phyloP scores from a whole-genome alignment of 2,329 filamentous ascomycete genomes.

The Periconia digitata region DNA sequence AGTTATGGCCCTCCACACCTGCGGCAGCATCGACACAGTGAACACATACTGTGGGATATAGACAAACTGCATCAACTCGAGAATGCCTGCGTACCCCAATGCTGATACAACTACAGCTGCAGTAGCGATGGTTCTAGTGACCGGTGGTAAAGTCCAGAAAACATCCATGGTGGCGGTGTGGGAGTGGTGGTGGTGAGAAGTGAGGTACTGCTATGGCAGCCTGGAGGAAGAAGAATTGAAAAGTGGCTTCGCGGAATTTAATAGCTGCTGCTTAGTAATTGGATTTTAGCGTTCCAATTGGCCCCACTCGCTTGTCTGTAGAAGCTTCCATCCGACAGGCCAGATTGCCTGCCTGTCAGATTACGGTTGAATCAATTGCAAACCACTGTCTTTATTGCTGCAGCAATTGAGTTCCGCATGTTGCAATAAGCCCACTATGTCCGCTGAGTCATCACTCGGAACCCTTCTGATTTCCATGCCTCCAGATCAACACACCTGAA shows the following conservation, averaged over 20 bases:
- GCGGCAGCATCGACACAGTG: constrained; percentile 54
- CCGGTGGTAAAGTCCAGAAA: constrained; percentile 67
- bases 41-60: constrained; percentile 59
- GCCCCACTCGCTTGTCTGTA: background rate
- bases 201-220: constrained; percentile 39
- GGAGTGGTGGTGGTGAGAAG: constrained; percentile 16
- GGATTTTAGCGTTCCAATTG: background rate
- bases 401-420: background rate
- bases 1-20: constrained; percentile 62
- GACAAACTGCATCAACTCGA: constrained; percentile 55
- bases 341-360: too few relatives aligned
- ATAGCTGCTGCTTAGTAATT: background rate
- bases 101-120: constrained; percentile 65
- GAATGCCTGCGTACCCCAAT: constrained; percentile 59
- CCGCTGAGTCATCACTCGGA: too few relatives aligned
- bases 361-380: too few relatives aligned
- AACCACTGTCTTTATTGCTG: too few relatives aligned
- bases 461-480: too few relatives aligned
- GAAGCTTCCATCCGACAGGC: too few relatives aligned
- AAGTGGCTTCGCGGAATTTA: constrained; percentile 23
- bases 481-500: too few relatives aligned
- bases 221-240: constrained; percentile 26
- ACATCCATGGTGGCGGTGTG: constrained; percentile 53
- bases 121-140: constrained; percentile 68
- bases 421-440: too few relatives aligned